A percentile compares a stretch with the other conserved stretches of the same genome.
phyloP scores from a whole-genome alignment of 2,329 filamentous ascomycete genomes.

The Aspergillus neoniger region DNA sequence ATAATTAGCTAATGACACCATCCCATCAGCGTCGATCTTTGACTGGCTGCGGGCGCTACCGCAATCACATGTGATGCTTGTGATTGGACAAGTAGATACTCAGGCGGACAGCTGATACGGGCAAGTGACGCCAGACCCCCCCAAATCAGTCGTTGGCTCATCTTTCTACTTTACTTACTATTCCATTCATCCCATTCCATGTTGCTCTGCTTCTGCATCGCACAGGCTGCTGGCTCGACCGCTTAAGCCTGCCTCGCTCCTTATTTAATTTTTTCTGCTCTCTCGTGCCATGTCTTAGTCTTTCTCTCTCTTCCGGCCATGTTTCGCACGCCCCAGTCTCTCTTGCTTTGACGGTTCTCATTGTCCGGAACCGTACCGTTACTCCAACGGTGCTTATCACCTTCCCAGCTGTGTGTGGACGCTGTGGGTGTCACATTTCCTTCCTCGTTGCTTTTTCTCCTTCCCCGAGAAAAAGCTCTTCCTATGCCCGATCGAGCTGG shows the following conservation, averaged over 20 bases:
- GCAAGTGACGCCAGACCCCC: slow-evolving; percentile 28
- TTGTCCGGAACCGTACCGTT: slow-evolving; percentile 3
- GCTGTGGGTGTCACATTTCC: slow-evolving; percentile 17
- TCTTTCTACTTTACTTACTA: no score
- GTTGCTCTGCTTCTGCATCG: slow-evolving; percentile 17
- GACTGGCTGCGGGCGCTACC: slow-evolving; percentile 11
- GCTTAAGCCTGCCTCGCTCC: slow-evolving; percentile 12
- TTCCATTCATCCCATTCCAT: background rate
- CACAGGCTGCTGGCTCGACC: slow-evolving; percentile 15
- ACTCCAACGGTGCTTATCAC: slow-evolving; percentile 11
- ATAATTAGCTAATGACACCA: slow-evolving; percentile 17
- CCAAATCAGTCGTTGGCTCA: background rate
- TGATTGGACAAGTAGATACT: slow-evolving; percentile 21
- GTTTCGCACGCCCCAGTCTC: slow-evolving; percentile 5
- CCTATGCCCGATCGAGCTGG: background rate
- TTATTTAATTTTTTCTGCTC: background rate
- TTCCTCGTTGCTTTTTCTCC: slow-evolving; percentile 4
- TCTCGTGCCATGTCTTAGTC: slow-evolving; percentile 1
- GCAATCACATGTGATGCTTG: slow-evolving; percentile 20
- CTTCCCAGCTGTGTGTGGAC: slow-evolving; percentile 1
- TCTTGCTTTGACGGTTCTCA: slow-evolving; percentile 16
- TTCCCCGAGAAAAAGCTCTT: background rate
- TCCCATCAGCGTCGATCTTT: background rate
- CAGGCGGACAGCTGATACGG: slow-evolving; percentile 26
- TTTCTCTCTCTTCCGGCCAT: slow-evolving; percentile 15